These are phyloP conservation scores for Trypanosoma avium DNA, from an alignment of 208 protist species.

Conservation along the genomic window DNA sequence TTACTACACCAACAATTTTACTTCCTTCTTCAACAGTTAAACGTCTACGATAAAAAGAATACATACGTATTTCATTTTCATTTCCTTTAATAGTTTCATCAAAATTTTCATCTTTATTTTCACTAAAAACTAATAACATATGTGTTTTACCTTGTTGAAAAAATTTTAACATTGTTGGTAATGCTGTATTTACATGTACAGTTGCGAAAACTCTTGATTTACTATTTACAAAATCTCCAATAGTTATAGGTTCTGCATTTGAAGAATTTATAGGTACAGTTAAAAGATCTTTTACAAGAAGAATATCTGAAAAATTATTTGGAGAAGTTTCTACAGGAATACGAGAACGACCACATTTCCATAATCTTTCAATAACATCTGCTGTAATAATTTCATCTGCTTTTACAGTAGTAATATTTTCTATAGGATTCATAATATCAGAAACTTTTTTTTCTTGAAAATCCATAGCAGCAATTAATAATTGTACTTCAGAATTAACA, in stretches of 20 bases:
- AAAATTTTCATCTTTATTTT: slow-evolving; percentile 15
- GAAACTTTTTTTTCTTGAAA: slow-evolving; percentile 80
- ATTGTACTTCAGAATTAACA: slow-evolving; percentile 72
- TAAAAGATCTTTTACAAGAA: slow-evolving; percentile 84
- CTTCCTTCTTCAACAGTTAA: not conserved
- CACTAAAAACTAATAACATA: slow-evolving; percentile 80
- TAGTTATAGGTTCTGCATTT: slow-evolving; percentile 35
- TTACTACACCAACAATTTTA: slow-evolving; percentile 73
- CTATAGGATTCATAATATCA: slow-evolving; percentile 87
- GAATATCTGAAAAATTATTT: slow-evolving; percentile 47
- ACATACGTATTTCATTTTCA: slow-evolving; percentile 3
- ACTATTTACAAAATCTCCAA: slow-evolving; percentile 68
- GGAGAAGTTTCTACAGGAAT: slow-evolving; percentile 58
- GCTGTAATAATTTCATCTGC: slow-evolving; percentile 68
- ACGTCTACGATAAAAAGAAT: not conserved
- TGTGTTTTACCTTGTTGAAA: slow-evolving; percentile 84
- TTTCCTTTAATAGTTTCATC: not conserved
- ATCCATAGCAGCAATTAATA: slow-evolving; percentile 87
- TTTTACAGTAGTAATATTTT: slow-evolving; percentile 44
- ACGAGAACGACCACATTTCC: slow-evolving; percentile 81
- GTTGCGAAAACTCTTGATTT: slow-evolving; percentile 62
- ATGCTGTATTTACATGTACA: slow-evolving; percentile 50
- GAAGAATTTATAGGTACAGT: slow-evolving; percentile 25
- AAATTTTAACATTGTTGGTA: slow-evolving; percentile 79
- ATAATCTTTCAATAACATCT: slow-evolving; percentile 75